phyloP scores from a whole-genome alignment of 352 stramenopile species.

The Plasmopara viticola region DNA sequence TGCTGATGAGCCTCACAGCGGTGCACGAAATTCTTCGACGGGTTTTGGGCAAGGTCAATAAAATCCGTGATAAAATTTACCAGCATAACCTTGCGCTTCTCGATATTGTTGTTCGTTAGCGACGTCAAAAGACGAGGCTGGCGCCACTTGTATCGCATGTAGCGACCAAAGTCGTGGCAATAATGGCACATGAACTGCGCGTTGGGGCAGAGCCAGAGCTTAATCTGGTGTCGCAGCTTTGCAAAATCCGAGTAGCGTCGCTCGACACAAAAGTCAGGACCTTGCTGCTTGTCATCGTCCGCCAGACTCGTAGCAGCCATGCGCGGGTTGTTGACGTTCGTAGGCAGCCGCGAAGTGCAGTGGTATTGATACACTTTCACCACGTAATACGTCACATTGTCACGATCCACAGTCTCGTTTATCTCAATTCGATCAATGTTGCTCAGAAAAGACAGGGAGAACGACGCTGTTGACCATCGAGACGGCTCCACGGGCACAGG shows the following conservation, averaged over 20 bases:
- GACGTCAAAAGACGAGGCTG: constrained; percentile 44
- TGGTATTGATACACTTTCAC: constrained; percentile 51
- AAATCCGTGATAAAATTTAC: constrained; percentile 47
- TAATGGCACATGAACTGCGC: constrained; percentile 47
- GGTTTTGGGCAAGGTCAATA: constrained; percentile 35
- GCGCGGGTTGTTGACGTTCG: constrained; percentile 38
- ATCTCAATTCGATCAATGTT: constrained; percentile 53
- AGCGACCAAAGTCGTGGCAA: constrained; percentile 49
- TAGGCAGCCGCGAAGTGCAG: constrained; percentile 39
- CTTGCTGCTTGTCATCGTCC: constrained; percentile 11
- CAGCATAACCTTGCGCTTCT: constrained; percentile 49
- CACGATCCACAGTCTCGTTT: constrained; percentile 30
- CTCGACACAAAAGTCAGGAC: constrained; percentile 48
- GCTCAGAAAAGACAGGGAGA: constrained; percentile 39
- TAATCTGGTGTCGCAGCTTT: constrained; percentile 39
- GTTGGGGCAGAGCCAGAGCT: constrained; percentile 36
- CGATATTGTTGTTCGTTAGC: constrained; percentile 21
- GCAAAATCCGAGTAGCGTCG: constrained; percentile 62
- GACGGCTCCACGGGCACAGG: constrained; percentile 35
- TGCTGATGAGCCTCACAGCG: constrained; percentile 40
- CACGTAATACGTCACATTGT: constrained; percentile 48
- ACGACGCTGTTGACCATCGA: constrained; percentile 25
- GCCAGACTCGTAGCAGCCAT: constrained; percentile 22
- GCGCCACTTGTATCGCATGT: constrained; percentile 43
- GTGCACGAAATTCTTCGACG: constrained; percentile 26